These are phyloP conservation scores for Hydnomerulius pinastri DNA, from an alignment of 768 basidiomycete species.

Conservation along the genomic window DNA sequence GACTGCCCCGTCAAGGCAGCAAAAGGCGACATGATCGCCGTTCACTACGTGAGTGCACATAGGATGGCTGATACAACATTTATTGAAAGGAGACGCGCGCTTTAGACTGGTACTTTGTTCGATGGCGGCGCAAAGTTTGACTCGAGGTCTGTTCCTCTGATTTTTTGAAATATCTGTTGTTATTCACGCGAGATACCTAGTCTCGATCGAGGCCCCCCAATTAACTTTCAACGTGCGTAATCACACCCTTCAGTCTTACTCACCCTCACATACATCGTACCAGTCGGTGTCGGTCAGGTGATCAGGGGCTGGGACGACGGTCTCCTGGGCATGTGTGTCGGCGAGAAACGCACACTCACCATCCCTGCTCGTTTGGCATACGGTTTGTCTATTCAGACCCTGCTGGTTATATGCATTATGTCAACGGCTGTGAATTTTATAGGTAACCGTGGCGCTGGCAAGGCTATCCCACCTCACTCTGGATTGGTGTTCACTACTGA, in stretches of 20 bases:
- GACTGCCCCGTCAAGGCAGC: constrained; percentile 55
- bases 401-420: neutral
- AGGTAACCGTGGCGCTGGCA: constrained; percentile 78
- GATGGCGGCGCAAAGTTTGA: constrained; percentile 84
- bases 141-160: constrained; percentile 58
- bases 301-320: constrained; percentile 88
- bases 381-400: constrained; percentile 50
- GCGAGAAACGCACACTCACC: constrained; percentile 86
- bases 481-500: constrained; percentile 88
- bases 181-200: constrained; percentile 36
- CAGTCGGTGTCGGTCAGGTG: constrained; percentile 80
- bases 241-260: neutral
- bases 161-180: neutral
- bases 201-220: constrained; percentile 69
- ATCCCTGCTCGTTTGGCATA: constrained; percentile 83
- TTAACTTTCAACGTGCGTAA: constrained; percentile 73
- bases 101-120: constrained; percentile 79
- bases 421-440: neutral
- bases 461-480: constrained; percentile 75
- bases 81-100: constrained; percentile 3
- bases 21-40: constrained; percentile 64
- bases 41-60: constrained; percentile 72
- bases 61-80: neutral
- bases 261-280: constrained; percentile 3
- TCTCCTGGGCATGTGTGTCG: constrained; percentile 80